Evolutionary conservation across 2,329 filamentous ascomycete genomes (phyloP).

Genomic region (Sordariomycetes sp.): DNA sequence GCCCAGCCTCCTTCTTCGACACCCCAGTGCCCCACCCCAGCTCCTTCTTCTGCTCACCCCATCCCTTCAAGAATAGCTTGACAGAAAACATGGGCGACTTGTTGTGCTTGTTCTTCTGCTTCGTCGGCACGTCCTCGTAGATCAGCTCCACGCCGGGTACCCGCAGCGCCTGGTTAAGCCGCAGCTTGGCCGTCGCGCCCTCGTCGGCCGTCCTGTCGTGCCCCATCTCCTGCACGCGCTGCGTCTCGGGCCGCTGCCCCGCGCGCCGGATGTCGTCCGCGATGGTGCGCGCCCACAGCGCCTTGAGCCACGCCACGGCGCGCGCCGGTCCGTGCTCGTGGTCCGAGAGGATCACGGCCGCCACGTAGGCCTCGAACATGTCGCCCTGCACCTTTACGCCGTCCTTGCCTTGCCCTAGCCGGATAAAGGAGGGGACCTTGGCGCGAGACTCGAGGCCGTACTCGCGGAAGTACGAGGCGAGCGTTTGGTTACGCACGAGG

Average conservation of each 20-base stretch:
- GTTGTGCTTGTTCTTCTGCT: conserved; percentile 37
- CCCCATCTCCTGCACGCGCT: conserved; percentile 9
- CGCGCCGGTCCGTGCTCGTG: conserved; percentile 44
- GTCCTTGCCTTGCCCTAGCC: conserved; percentile 20
- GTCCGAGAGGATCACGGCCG: conserved; percentile 60
- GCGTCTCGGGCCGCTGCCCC: conserved; percentile 15
- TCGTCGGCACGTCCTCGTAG: conserved; percentile 44
- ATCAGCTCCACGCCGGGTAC: conserved; percentile 43
- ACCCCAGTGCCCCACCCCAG: conserved; percentile 51
- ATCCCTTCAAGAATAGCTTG: conserved; percentile 52
- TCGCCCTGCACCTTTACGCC: conserved; percentile 68
- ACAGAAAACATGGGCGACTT: conserved; percentile 47
- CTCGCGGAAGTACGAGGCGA: conserved; percentile 52
- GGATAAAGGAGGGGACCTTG: conserved; percentile 35
- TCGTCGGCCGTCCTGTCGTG: neutral
- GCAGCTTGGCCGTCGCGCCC: conserved; percentile 16
- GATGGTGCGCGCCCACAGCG: conserved; percentile 59
- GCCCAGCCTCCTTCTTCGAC: conserved; percentile 56
- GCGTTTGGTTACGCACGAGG: conserved; percentile 67
- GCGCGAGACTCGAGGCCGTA: conserved; percentile 61
- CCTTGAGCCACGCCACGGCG: conserved; percentile 58
- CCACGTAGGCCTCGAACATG: conserved; percentile 84
- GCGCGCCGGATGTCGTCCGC: conserved; percentile 34
- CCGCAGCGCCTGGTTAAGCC: conserved; percentile 41
- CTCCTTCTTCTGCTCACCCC: conserved; percentile 49